Evolutionary conservation across 345 rosid species (phyloP).

Genomic region (Litchi chinensis): DNA sequence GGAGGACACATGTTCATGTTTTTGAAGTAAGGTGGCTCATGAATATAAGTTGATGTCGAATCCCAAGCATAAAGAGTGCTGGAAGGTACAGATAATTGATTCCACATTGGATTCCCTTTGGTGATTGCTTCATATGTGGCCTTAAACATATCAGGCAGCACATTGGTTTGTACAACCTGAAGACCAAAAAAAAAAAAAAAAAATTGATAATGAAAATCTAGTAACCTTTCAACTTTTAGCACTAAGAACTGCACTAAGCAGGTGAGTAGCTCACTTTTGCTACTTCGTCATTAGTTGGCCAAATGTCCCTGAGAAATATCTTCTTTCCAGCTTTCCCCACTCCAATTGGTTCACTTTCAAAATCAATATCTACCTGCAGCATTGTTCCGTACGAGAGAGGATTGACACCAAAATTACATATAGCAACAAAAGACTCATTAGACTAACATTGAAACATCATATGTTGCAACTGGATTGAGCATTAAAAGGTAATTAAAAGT

Average conservation of each 20-base stretch:
- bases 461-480: too few species aligned
- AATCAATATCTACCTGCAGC: conserved; percentile 77
- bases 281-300: conserved; percentile 90
- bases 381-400: conserved; percentile 16
- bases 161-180: conserved; percentile 83
- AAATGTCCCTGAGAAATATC: conserved; percentile 74
- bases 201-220: conserved; percentile 6
- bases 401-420: neutral
- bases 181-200: conserved; percentile 10
- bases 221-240: conserved; percentile 1
- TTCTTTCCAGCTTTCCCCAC: conserved; percentile 70
- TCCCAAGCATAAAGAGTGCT: conserved; percentile 74
- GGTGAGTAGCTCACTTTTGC: conserved; percentile 51
- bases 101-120: too few species aligned
- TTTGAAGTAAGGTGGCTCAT: conserved; percentile 90
- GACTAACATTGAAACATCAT: neutral
- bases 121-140: too few species aligned
- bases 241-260: conserved; percentile 5
- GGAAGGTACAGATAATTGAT: too few species aligned
- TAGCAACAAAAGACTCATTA: neutral
- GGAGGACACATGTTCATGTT: conserved; percentile 92
- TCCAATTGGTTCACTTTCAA: conserved; percentile 73
- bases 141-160: conserved; percentile 86
- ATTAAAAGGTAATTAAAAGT: neutral
- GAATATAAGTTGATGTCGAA: conserved; percentile 80